Conservation (phyloP, 768 basidiomycete species). For the Piloderma croceum region DNA sequence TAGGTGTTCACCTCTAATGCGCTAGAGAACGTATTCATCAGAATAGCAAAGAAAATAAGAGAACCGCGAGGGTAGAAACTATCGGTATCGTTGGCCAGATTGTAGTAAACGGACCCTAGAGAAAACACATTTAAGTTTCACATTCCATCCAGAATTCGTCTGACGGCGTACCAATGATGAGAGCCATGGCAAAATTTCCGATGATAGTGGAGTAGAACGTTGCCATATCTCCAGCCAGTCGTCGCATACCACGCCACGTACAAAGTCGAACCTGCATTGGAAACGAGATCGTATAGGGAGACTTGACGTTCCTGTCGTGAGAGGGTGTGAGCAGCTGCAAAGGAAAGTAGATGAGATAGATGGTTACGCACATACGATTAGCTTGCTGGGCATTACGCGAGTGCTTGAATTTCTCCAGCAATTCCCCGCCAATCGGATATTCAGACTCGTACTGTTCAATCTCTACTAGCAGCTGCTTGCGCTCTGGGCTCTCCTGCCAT, state of each 20-base stretch:
- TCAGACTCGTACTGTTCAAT: conserved; percentile 28
- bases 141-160: conserved; percentile 3
- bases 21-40: conserved; percentile 35
- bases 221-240: conserved; percentile 36
- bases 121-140: conserved; percentile 20
- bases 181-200: conserved; percentile 17
- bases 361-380: conserved; percentile 26
- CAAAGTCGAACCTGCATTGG: conserved; percentile 40
- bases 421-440: conserved; percentile 22
- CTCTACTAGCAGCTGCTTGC: conserved; percentile 20
- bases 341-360: neutral
- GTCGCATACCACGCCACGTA: conserved; percentile 39
- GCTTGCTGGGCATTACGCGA: conserved; percentile 29
- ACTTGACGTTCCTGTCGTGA: neutral
- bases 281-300: conserved; percentile 16
- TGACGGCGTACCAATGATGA: neutral
- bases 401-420: conserved; percentile 27
- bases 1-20: conserved; percentile 19
- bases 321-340: neutral
- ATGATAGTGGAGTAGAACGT: conserved; percentile 17
- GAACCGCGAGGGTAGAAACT: conserved; percentile 41
- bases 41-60: conserved; percentile 35
- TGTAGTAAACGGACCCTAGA: conserved; percentile 35
- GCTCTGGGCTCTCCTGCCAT: conserved; percentile 33
- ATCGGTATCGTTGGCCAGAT: conserved; percentile 29